Evolutionary conservation across 371 early-diverging fungal species (phyloP), one percentile per base, ranked within the genome.

Genomic region (Mucor circinelloides): DNA sequence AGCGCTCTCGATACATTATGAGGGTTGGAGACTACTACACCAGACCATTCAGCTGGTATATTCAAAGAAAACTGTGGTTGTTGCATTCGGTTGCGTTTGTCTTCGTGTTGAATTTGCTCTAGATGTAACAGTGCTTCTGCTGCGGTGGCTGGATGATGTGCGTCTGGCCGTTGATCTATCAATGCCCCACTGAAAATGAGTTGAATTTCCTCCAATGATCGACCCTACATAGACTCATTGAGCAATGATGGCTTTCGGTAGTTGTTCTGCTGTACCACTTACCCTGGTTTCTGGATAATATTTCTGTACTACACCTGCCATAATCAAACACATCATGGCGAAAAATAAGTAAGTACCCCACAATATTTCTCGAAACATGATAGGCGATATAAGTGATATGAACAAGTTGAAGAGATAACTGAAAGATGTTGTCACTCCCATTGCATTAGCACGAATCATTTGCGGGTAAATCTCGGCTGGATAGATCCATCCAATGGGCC

Each of bases 401-500:
- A 85, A 69, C 57, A 87, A 81, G 81, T 90, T 95, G 77, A 85
- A 88, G 17, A 85, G 71, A 93, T 95, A 97, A 83, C 96, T 95
- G 69, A 92, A 84, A 7, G 94, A 87, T 21, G 96, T 95, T 25
- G 93, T 90, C 21, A 93, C 68, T 38, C 91, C 92, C 71, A 91
- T 87, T 44, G 90, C 95, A 80, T 94, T 94, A 68, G 91, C 86
- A 59, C 90, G 88, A 62, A 89, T 77, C 58, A 86, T 83, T 67
- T 85, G 74, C 9, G 74, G 74, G 30, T 74, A 74, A 2, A 74
- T 74, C 31, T 74, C 74, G 92, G 94, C 87, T 36, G 94, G 94
- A 77, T 94, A 94, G 66, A 93, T 89, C 97, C 96, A 96, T 21
- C 91, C 93, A 55, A 93, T 83, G 31, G 96, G 95, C 8, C 95